phyloP scores from a whole-genome alignment of 2,329 filamentous ascomycete species.

The Paracoccidioides lutzii region DNA sequence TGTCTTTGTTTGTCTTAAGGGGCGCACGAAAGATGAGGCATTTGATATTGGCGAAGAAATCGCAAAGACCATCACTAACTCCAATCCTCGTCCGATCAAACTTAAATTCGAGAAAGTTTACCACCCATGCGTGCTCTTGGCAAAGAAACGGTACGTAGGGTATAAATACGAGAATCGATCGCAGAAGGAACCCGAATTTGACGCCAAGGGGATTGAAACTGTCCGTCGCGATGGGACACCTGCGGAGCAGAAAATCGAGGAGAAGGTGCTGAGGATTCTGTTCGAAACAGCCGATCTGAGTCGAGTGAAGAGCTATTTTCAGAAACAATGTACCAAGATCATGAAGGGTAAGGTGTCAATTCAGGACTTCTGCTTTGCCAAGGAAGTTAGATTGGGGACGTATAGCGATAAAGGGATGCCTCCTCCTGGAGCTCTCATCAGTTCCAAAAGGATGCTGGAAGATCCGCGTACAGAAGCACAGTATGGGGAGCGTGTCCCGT shows the following conservation, averaged over 20 bases:
- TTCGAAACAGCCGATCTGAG: constrained; percentile 85
- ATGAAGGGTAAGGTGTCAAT: constrained; percentile 79
- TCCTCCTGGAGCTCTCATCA: constrained; percentile 80
- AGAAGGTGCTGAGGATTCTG: constrained; percentile 74
- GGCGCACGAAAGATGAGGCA: constrained; percentile 72
- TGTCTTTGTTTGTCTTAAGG: constrained; percentile 79
- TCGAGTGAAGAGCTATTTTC: constrained; percentile 80
- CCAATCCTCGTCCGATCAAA: constrained; percentile 84
- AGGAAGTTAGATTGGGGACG: constrained; percentile 77
- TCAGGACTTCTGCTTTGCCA: constrained; percentile 92
- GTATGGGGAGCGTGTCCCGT: constrained; percentile 88
- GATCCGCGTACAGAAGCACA: constrained; percentile 83
- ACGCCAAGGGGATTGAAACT: constrained; percentile 97
- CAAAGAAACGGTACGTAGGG: constrained; percentile 96
- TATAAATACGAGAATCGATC: constrained; percentile 80
- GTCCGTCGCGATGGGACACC: constrained; percentile 90
- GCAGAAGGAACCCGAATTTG: constrained; percentile 74
- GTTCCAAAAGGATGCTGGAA: constrained; percentile 69
- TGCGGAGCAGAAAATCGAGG: constrained; percentile 91
- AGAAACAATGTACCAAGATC: constrained; percentile 79
- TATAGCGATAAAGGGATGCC: constrained; percentile 71
- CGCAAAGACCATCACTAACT: constrained; percentile 68
- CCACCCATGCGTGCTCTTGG: constrained; percentile 81
- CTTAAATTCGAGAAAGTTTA: constrained; percentile 99
- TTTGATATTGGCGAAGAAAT: constrained; percentile 92